Evolutionary conservation across 176 grass and related monocot species (phyloP).

Genomic region (Eleusine indica): DNA sequence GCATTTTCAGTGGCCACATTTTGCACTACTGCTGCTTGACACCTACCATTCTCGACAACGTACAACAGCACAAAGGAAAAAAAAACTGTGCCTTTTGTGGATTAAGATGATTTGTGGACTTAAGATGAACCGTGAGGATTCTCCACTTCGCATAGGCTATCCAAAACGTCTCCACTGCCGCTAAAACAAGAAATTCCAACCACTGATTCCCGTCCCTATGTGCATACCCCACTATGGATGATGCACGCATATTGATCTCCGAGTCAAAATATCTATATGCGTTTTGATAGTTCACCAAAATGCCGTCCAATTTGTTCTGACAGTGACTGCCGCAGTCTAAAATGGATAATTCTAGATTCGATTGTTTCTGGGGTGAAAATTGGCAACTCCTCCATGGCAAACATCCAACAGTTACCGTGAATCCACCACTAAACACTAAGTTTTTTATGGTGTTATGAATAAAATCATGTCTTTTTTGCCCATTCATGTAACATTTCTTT

Average conservation of each 20-base stretch:
- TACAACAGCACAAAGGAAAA: not conserved
- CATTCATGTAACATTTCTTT: not conserved
- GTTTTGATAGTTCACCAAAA: conserved; percentile 8
- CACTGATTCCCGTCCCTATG: conserved; percentile 36
- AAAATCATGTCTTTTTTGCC: not conserved
- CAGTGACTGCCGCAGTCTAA: not conserved
- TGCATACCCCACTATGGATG: conserved; percentile 54
- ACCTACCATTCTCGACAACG: not conserved
- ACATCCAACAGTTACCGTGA: not conserved
- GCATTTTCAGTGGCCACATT: conserved; percentile 9
- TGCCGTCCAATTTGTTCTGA: conserved; percentile 20
- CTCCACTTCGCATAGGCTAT: conserved; percentile 31
- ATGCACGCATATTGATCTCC: conserved; percentile 24
- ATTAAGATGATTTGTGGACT: not conserved
- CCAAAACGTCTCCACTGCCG: conserved; percentile 36
- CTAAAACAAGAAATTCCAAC: conserved; percentile 36
- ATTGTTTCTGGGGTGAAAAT: not conserved
- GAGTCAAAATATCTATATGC: conserved; percentile 35
- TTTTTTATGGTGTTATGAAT: not conserved
- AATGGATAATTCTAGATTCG: not conserved
- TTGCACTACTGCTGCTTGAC: conserved; percentile 25
- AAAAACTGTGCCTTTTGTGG: conserved; percentile 4
- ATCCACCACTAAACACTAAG: not conserved
- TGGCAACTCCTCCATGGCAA: not conserved
- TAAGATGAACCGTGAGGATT: conserved; percentile 27